Evolutionary conservation across 1,139 yeast species (phyloP), one percentile per base, ranked within the genome.

Genomic region (Pneumocystis jirovecii): DNA sequence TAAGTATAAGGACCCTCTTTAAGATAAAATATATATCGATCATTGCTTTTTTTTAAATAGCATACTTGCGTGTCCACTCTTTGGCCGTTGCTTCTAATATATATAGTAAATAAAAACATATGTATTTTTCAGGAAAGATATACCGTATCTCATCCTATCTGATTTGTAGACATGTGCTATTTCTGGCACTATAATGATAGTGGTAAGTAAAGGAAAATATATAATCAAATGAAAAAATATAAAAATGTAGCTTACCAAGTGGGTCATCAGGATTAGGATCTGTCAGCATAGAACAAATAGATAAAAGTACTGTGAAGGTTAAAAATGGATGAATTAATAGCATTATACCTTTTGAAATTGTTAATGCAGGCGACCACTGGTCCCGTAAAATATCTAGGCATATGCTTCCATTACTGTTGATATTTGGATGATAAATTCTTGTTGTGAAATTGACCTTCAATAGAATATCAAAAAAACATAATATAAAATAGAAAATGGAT

Each of bases 141-240:
- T 50, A 50, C 57, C 97, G 77, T 91, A 93, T 78, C 91, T 89
- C 67, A 90, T 81, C 76, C 96, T 84, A 79, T 93, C 97, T 71
- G 90, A 89, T 81, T 91, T 91, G 81, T 93, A 95, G 71, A 90
- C 85, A 76, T 93, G 96, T 68, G 98, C 98, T 73, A 93, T 93
- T 79, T 93, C 98, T 37, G 97, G 97, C 63, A 93, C 99, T 76
- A 95, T 84, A 97, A 77, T 93, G 97, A 17, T 17, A 60, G 2
- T 21, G 34, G 35, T 60, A 31, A 60, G 10, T 60, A 60, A 12
- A 60, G 5, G 34, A 19, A 25, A 8, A 59, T 76, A 87, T 80
- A 25, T 29, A 2, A 61, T 35, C 15, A 34, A 45, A 63, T 35
- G 34, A 5, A 31, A 31, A 31, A 31, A 31, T 61, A 8, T 6